Evolutionary conservation across 805 yeast species (phyloP).

Genomic region (Sugiyamaella marilandica): DNA sequence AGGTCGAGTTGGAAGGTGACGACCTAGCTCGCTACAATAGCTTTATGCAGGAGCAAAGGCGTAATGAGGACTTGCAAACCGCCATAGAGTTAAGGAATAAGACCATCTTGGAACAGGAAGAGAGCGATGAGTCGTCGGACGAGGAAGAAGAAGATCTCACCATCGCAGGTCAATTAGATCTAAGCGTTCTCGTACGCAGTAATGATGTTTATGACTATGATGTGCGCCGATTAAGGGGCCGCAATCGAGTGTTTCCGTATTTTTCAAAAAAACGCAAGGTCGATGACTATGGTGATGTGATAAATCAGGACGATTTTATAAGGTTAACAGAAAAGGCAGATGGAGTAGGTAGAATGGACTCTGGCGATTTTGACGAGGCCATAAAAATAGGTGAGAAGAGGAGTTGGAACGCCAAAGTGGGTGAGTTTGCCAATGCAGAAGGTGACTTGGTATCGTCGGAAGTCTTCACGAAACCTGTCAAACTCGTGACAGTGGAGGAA

Average conservation of each 20-base stretch:
- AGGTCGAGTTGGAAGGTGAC: constrained; percentile 32
- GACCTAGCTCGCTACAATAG: constrained; percentile 31
- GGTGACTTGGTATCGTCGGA: not conserved
- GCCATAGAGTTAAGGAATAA: constrained; percentile 36
- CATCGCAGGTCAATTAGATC: constrained; percentile 25
- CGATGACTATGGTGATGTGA: constrained; percentile 85
- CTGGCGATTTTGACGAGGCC: constrained; percentile 22
- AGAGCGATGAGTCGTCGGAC: constrained; percentile 26
- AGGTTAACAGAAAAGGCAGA: constrained; percentile 25
- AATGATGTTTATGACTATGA: constrained; percentile 47
- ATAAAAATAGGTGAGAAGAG: constrained; percentile 34
- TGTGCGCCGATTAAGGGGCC: constrained; percentile 40
- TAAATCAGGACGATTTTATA: constrained; percentile 60
- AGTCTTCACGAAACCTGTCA: constrained; percentile 39
- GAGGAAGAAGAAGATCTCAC: constrained; percentile 30
- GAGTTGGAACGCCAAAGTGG: constrained; percentile 30
- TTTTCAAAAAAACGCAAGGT: constrained; percentile 51
- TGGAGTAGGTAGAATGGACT: not conserved
- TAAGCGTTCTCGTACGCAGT: constrained; percentile 27
- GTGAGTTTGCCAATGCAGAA: constrained; percentile 2
- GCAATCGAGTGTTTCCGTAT: constrained; percentile 72
- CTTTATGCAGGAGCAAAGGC: constrained; percentile 20
- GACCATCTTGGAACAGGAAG: constrained; percentile 36
- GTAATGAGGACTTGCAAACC: constrained; percentile 25
- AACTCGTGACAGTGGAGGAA: constrained; percentile 34